These are phyloP conservation scores for Elsinoe necatrix DNA, from an alignment of 2,329 filamentous ascomycete genomes.

Conservation along the genomic window DNA sequence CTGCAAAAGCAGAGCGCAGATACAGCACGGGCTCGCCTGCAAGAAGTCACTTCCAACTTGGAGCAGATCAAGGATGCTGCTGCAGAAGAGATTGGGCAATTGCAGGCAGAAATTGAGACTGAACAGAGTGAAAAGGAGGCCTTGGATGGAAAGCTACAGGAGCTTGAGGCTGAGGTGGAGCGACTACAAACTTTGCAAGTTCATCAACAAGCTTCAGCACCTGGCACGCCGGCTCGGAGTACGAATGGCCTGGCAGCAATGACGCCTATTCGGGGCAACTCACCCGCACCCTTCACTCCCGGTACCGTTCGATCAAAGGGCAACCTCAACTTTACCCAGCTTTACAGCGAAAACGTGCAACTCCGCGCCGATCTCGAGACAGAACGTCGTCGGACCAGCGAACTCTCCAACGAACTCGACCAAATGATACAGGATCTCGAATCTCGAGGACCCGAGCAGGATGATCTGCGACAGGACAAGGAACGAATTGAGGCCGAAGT, in stretches of 20 bases:
- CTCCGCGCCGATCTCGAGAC: constrained; percentile 63
- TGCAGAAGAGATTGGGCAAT: constrained; percentile 46
- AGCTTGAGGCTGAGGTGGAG: constrained; percentile 56
- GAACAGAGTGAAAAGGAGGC: constrained; percentile 52
- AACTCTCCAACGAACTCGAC: constrained; percentile 69
- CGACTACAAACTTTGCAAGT: constrained; percentile 36
- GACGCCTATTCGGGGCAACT: constrained; percentile 17
- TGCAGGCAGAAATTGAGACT: constrained; percentile 43
- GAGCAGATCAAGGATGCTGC: constrained; percentile 60
- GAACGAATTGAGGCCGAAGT: constrained; percentile 72
- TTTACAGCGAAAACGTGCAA: constrained; percentile 54
- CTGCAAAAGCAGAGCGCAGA: constrained; percentile 69
- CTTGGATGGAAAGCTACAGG: constrained; percentile 54
- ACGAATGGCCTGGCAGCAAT: constrained; percentile 36
- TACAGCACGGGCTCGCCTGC: constrained; percentile 61
- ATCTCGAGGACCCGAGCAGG: constrained; percentile 75
- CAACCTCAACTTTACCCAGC: constrained; percentile 52
- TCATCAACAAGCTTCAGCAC: constrained; percentile 22
- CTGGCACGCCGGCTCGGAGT: constrained; percentile 46
- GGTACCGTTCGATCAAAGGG: constrained; percentile 46
- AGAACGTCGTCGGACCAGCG: constrained; percentile 65
- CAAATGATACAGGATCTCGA: constrained; percentile 81
- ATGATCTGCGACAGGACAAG: constrained; percentile 75
- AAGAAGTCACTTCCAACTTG: constrained; percentile 57
- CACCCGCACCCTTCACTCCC: constrained; percentile 36